Base-by-base conservation (phyloP, 768 basidiomycete species). In the Pisolithus marmoratus region DNA sequence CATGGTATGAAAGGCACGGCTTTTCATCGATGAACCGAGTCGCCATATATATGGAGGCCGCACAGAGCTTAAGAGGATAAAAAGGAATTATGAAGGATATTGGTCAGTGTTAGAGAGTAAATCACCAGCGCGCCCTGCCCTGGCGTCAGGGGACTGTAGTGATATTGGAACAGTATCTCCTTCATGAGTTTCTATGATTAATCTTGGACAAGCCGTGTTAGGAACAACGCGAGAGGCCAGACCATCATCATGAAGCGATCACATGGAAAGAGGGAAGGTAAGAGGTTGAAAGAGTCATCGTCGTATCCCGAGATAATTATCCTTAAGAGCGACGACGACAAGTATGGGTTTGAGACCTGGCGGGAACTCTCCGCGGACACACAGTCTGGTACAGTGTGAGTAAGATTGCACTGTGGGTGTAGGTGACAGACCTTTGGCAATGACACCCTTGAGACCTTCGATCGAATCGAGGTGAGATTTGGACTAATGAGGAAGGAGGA, bases 161-260 rank as follows among this genome's bases (percentile, higher is more conserved):
- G 92, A 8, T 87, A 86, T 0, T 68, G 62, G 70, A 85, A 94
- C 12, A 94, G 81, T 17, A 89, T 88, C 6, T 92, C 82, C 64
- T 93, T 93, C 67, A 94, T 88, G 43, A 97, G 79, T 84, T 96
- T 97, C 88, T 94, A 63, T 44, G 12, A 19, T 7, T 22, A 26
- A 17, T 0, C 48, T 67, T 31, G 55, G 17, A 0, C 11, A 24
- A n/a, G 26, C 50, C 15, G 41, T 31, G 23, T 23, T 3, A 34
- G 38, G 11, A 12, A 37, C 8, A 23, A 36, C 47, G 0, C 29
- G 45, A 38, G 42, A 37, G 26, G 17, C 75, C 85, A 48, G 50
- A 89, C 86, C 47, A 79, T 87, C 85, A 97, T 93, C 0, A 91
- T 95, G 65, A 90, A 99, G 57, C 86, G 84, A 72, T 99, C 98